Percentiles rank a stretch among this genome's conserved stretches.
Conservation (phyloP, 2,329 filamentous ascomycete genomes). For the Triangularia setosa region DNA sequence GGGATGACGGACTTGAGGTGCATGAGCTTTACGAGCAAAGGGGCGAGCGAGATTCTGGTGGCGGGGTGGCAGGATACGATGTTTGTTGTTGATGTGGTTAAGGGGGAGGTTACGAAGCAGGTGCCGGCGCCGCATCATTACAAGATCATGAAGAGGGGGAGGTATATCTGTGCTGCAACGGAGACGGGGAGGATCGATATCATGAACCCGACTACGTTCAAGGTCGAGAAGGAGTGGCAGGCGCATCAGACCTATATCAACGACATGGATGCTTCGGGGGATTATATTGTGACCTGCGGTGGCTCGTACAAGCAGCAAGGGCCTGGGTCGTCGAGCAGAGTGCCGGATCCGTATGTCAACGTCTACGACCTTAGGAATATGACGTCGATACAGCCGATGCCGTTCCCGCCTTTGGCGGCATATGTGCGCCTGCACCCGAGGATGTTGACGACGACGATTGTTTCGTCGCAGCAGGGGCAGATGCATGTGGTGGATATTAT, state of each 20-base stretch:
- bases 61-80: conserved; percentile 83
- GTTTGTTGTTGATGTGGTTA: conserved; percentile 69
- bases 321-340: conserved; percentile 56
- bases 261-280: conserved; percentile 95
- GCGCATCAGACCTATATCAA: conserved; percentile 86
- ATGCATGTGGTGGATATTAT: conserved; percentile 95
- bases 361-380: conserved; percentile 94
- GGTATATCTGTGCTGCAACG: conserved; percentile 90
- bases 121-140: conserved; percentile 68
- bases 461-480: conserved; percentile 86
- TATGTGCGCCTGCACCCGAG: conserved; percentile 96
- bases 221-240: conserved; percentile 81
- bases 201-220: conserved; percentile 73
- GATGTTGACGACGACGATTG: conserved; percentile 90
- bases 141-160: conserved; percentile 84
- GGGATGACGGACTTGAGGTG: conserved; percentile 85
- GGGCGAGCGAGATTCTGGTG: conserved; percentile 76
- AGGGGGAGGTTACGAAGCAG: conserved; percentile 56
- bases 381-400: conserved; percentile 81
- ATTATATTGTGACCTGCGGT: conserved; percentile 92
- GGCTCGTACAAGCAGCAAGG: conserved; percentile 75
- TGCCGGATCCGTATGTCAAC: conserved; percentile 89
- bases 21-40: conserved; percentile 92
- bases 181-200: conserved; percentile 79
- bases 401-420: conserved; percentile 86